A percentile compares a stretch with the other conserved stretches of the same genome.
These are phyloP conservation scores for Irpex sp. DNA, from an alignment of 1,284 basidiomycete genomes.

Conservation along the genomic window DNA sequence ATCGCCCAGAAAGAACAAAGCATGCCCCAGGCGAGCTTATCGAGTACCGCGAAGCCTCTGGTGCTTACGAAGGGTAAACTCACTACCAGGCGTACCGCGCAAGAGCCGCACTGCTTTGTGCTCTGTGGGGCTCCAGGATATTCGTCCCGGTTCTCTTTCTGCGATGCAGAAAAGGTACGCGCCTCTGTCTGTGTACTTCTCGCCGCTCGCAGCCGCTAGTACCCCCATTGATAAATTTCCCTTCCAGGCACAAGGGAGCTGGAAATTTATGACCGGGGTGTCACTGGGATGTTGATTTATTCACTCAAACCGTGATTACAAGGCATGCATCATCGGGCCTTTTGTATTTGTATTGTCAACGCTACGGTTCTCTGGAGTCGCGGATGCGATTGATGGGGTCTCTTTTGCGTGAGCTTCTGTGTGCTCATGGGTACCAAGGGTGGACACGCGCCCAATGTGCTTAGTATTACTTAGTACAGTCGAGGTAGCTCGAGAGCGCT, in stretches of 20 bases:
- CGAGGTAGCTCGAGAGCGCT: conserved; percentile 14
- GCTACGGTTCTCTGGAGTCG: background rate
- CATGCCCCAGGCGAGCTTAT: conserved; percentile 7
- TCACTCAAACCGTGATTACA: background rate
- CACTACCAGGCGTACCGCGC: conserved; percentile 6
- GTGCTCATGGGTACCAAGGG: background rate
- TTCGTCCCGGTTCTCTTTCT: background rate
- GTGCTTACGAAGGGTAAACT: conserved; percentile 5
- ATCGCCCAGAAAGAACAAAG: background rate
- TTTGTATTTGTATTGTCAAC: background rate
- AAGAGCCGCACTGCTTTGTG: conserved; percentile 4
- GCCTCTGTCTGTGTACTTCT: background rate
- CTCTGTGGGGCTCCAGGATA: background rate
- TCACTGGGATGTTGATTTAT: background rate
- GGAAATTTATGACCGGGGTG: background rate
- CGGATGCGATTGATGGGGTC: background rate
- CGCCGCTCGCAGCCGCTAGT: background rate
- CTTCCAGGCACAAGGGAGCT: conserved; percentile 5
- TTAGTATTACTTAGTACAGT: conserved; percentile 5
- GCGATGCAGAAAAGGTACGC: background rate
- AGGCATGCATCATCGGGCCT: background rate
- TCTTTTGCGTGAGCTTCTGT: background rate
- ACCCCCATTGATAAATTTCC: conserved; percentile 3
- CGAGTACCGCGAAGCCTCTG: conserved; percentile 7
- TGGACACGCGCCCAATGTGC: background rate